A percentile compares a stretch with the other conserved stretches of the same genome.
Evolutionary conservation across 768 basidiomycete genomes (phyloP).

Genomic region (Kwoniella europaea): DNA sequence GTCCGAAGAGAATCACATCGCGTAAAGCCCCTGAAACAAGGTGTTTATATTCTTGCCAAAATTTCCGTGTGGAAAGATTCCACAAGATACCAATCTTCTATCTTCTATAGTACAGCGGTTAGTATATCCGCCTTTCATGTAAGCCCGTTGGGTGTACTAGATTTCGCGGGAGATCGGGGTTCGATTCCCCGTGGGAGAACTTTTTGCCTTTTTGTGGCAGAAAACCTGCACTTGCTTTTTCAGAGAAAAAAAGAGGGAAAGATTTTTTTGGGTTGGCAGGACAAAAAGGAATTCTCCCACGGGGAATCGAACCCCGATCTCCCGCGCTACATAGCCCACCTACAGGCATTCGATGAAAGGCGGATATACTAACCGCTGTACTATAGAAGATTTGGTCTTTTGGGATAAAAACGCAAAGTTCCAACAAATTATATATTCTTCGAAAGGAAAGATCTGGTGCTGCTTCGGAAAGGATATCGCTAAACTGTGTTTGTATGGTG

Average conservation of each 20-base stretch:
- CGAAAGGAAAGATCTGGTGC: too few species aligned
- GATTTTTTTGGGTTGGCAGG: too few species aligned
- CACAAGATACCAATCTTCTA: neutral
- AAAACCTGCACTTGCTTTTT: too few species aligned
- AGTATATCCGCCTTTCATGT: slow-evolving; percentile 12
- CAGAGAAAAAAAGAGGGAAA: too few species aligned
- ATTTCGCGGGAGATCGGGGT: slow-evolving; percentile 9
- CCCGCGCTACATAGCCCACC: too few species aligned
- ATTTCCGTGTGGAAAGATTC: neutral
- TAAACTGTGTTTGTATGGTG: too few species aligned
- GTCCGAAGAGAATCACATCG: too few species aligned
- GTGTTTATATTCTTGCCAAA: neutral
- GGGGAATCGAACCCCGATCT: slow-evolving; percentile 19
- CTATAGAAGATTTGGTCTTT: neutral
- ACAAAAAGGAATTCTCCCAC: neutral
- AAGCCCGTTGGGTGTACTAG: neutral
- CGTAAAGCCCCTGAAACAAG: neutral
- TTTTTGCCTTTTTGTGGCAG: neutral
- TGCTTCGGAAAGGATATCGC: too few species aligned
- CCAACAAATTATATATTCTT: too few species aligned
- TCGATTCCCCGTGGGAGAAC: slow-evolving; percentile 9
- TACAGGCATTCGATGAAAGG: too few species aligned
- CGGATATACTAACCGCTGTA: neutral
- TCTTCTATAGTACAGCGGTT: slow-evolving; percentile 15
- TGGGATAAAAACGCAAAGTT: too few species aligned